These are phyloP conservation scores for Schizosaccharomyces octosporus DNA, from an alignment of 805 yeast genomes.

Conservation along the genomic window DNA sequence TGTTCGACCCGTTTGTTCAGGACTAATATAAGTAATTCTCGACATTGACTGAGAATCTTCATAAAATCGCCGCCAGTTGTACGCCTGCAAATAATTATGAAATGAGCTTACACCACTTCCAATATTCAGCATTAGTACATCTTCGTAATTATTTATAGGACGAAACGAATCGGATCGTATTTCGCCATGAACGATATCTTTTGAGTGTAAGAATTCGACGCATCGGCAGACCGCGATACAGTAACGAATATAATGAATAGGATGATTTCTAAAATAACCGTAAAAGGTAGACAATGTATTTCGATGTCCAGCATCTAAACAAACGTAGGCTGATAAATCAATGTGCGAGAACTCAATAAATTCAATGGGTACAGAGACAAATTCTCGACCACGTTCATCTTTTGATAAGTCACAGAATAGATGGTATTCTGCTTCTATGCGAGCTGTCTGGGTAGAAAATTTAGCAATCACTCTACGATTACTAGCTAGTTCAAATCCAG, in stretches of 20 bases:
- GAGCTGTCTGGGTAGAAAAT: neutral
- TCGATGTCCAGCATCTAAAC: neutral
- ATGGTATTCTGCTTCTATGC: neutral
- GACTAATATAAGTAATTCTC: constrained; percentile 8
- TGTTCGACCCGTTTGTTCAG: constrained; percentile 10
- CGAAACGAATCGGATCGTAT: constrained; percentile 7
- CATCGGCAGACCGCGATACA: constrained; percentile 8
- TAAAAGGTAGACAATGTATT: neutral
- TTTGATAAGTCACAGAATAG: neutral
- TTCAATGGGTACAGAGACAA: neutral
- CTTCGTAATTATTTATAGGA: constrained; percentile 4
- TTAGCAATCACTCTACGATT: neutral
- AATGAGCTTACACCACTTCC: constrained; percentile 6
- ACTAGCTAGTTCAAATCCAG: neutral
- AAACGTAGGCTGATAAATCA: neutral
- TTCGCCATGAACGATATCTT: constrained; percentile 9
- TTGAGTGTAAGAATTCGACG: constrained; percentile 8
- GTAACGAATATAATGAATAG: constrained; percentile 7
- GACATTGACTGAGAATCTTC: constrained; percentile 6
- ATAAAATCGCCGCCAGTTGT: neutral
- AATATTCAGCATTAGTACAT: constrained; percentile 7
- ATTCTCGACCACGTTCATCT: neutral
- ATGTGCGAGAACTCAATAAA: neutral
- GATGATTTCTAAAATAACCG: neutral
- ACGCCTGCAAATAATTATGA: constrained; percentile 1